Percentiles rank a stretch among this genome's conserved stretches.
phyloP scores from a whole-genome alignment of 2,329 filamentous ascomycete genomes.

The Fusarium sacchari region DNA sequence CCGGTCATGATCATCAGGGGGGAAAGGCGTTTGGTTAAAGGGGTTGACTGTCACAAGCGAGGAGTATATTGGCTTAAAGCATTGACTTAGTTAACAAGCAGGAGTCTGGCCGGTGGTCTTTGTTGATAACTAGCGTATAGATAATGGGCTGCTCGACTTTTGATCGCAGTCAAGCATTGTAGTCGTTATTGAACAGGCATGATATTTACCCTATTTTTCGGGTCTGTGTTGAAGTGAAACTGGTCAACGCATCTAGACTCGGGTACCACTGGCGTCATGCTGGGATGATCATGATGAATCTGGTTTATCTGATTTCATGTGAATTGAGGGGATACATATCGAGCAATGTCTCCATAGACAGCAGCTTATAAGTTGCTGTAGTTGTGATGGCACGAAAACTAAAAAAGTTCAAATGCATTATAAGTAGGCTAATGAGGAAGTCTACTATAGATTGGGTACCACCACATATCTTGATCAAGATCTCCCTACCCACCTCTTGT shows the following conservation, averaged over 20 bases:
- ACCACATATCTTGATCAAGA: background rate
- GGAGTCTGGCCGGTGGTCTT: conserved; percentile 3
- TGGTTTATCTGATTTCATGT: background rate
- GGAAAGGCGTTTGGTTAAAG: background rate
- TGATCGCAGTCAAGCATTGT: background rate
- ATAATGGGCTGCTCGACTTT: background rate
- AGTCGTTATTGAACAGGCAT: background rate
- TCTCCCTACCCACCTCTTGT: conserved; percentile 6
- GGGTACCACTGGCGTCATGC: background rate
- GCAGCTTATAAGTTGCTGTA: background rate
- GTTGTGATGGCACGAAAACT: background rate
- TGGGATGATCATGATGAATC: background rate
- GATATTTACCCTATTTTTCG: background rate
- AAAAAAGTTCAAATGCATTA: background rate
- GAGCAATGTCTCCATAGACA: background rate
- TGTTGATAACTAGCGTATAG: background rate
- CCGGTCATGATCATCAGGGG: background rate
- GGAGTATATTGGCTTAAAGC: background rate
- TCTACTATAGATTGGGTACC: background rate
- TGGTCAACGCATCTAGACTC: background rate
- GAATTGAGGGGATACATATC: background rate
- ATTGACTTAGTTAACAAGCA: background rate
- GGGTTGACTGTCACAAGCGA: background rate
- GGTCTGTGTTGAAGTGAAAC: background rate
- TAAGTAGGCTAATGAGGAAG: background rate